Evolutionary conservation across 2,329 filamentous ascomycete genomes (phyloP).

Genomic region (Talaromyces sp.): DNA sequence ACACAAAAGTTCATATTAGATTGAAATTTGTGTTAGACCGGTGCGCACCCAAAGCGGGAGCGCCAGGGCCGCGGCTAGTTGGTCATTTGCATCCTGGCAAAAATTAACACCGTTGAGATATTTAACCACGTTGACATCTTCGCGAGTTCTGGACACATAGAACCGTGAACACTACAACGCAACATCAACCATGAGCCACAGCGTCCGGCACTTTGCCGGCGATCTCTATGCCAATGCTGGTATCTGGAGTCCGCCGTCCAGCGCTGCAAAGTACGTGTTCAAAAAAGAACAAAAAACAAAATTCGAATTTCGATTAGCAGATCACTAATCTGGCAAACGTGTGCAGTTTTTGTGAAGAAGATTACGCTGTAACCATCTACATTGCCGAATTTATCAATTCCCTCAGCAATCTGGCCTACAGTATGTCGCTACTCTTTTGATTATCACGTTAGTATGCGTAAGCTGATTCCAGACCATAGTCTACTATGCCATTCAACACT

Average conservation of each 20-base stretch:
- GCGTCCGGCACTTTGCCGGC: slow-evolving; percentile 1
- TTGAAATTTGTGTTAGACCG: no score
- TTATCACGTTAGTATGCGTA: no score
- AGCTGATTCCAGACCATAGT: not conserved
- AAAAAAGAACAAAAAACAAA: no score
- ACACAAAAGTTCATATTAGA: no score
- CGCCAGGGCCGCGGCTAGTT: no score
- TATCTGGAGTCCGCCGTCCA: slow-evolving; percentile 3
- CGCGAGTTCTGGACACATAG: not conserved
- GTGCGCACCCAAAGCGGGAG: no score
- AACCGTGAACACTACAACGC: not conserved
- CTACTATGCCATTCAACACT: not conserved
- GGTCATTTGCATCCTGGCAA: no score
- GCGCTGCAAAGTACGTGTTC: not conserved
- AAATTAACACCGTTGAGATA: no score
- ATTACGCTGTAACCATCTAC: slow-evolving; percentile 2
- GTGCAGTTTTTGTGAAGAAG: slow-evolving; percentile 4
- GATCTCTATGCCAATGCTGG: slow-evolving; percentile 2
- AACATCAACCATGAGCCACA: slow-evolving; percentile 1
- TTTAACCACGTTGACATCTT: not conserved
- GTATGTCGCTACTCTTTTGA: not conserved
- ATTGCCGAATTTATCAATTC: slow-evolving; percentile 5
- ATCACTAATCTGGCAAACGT: not conserved
- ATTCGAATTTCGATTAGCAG: no score
- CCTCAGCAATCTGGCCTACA: slow-evolving; percentile 1